phyloP scores from a whole-genome alignment of 2,329 filamentous ascomycete genomes.

The Penicillium sp. region DNA sequence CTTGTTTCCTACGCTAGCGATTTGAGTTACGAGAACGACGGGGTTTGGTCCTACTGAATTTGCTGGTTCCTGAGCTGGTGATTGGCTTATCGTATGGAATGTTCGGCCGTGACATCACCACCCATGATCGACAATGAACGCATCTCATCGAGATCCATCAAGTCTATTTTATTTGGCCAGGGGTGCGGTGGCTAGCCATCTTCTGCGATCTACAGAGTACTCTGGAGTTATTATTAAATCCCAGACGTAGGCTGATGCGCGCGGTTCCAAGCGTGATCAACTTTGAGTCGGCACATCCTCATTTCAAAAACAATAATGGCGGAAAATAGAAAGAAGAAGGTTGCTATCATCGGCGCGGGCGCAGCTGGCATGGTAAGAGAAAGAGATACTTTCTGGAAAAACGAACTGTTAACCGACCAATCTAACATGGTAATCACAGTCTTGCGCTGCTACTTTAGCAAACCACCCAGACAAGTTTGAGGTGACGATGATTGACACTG shows the following conservation, averaged over 20 bases:
- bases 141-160: neutral
- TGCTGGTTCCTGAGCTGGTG: conserved; percentile 1
- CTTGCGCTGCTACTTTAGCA: conserved; percentile 66
- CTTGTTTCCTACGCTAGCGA: neutral
- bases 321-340: conserved; percentile 43
- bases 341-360: conserved; percentile 64
- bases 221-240: no score
- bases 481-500: conserved; percentile 63
- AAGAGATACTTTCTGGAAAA: conserved; percentile 4
- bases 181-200: neutral
- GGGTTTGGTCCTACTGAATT: neutral
- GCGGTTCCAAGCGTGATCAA: no score
- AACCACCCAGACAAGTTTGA: conserved; percentile 67
- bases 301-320: conserved; percentile 5
- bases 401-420: neutral
- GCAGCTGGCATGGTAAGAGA: conserved; percentile 59
- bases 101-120: conserved; percentile 22
- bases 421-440: conserved; percentile 39
- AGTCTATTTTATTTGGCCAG: neutral
- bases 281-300: neutral
- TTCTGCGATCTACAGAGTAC: no score
- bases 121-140: conserved; percentile 4
- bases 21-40: conserved; percentile 1
- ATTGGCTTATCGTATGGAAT: conserved; percentile 22
- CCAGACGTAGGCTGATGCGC: no score